Evolutionary conservation across 306 rosid genomes (phyloP).

Genomic region (Cicer cuneatum): DNA sequence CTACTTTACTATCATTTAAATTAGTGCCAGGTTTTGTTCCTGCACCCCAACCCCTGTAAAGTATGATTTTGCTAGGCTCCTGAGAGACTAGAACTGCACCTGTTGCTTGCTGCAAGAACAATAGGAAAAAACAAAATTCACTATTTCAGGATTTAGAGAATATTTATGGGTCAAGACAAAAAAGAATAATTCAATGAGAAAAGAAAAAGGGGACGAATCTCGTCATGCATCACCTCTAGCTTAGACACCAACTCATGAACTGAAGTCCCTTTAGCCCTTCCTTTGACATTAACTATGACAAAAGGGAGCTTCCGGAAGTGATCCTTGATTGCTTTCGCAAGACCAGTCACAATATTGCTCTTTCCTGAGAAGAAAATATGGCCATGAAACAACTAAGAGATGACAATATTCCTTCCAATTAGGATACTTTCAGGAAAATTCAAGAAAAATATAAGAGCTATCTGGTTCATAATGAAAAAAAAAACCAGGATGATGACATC

Average conservation of each 20-base stretch:
- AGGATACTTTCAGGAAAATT: slow-evolving; percentile 13
- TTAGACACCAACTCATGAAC: slow-evolving; percentile 74
- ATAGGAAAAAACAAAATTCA: slow-evolving; percentile 1
- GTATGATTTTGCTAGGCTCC: slow-evolving; percentile 84
- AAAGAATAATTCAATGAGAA: slow-evolving; percentile 33
- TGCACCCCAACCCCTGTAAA: slow-evolving; percentile 92
- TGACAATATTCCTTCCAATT: slow-evolving; percentile 14
- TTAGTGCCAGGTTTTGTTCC: slow-evolving; percentile 46
- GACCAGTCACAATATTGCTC: slow-evolving; percentile 75
- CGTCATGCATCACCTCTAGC: slow-evolving; percentile 68
- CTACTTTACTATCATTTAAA: slow-evolving; percentile 28
- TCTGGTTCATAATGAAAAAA: slow-evolving; percentile 20
- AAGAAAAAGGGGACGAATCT: slow-evolving; percentile 26
- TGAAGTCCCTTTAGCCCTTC: slow-evolving; percentile 94
- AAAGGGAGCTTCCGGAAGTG: slow-evolving; percentile 79
- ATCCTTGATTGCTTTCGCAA: slow-evolving; percentile 71
- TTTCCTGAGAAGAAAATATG: slow-evolving; percentile 58
- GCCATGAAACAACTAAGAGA: slow-evolving; percentile 13
- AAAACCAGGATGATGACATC: slow-evolving; percentile 9
- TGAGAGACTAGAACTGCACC: slow-evolving; percentile 87
- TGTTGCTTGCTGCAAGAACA: slow-evolving; percentile 72
- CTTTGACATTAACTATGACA: slow-evolving; percentile 83
- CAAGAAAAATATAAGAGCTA: slow-evolving; percentile 1
- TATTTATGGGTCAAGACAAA: slow-evolving; percentile 4
- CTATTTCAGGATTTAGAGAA: slow-evolving; percentile 39